Evolutionary conservation across 116 monocot genomes (phyloP).

Genomic region (Zostera marina): DNA sequence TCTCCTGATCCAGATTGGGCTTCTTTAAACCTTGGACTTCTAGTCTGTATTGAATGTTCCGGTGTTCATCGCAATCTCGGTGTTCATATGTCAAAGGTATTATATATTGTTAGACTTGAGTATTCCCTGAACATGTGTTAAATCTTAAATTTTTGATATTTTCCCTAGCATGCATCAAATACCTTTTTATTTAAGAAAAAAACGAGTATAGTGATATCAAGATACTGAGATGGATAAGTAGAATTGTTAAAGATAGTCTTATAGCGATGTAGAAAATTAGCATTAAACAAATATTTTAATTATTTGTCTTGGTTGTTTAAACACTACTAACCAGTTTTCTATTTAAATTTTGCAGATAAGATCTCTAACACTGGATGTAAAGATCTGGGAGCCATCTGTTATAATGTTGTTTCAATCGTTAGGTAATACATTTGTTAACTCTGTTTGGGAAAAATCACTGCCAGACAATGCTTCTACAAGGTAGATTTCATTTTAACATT

Average conservation of each 20-base stretch:
- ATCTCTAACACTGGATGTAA: slow-evolving; percentile 91
- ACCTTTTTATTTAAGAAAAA: too few species aligned
- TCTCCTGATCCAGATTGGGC: slow-evolving; percentile 97
- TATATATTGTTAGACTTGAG: too few species aligned
- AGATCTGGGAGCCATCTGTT: slow-evolving; percentile 96
- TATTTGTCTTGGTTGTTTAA: too few species aligned
- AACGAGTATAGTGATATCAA: too few species aligned
- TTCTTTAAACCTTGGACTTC: slow-evolving; percentile 89
- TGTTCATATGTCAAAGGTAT: slow-evolving; percentile 99
- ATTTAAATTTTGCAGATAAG: slow-evolving; percentile 47
- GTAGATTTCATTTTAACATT: slow-evolving; percentile 7
- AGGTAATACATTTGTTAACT: slow-evolving; percentile 82
- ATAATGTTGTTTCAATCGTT: slow-evolving; percentile 86
- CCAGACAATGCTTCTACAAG: slow-evolving; percentile 5
- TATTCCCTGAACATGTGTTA: neutral
- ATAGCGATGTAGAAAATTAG: too few species aligned
- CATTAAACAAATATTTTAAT: too few species aligned
- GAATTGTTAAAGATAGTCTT: too few species aligned
- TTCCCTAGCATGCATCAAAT: too few species aligned
- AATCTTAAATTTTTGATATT: too few species aligned
- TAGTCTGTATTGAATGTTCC: slow-evolving; percentile 98
- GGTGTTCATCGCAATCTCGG: slow-evolving; percentile 99
- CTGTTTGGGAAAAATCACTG: slow-evolving; percentile 79
- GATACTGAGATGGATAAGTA: too few species aligned
- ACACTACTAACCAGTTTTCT: too few species aligned